Evolutionary conservation across 208 protist genomes (phyloP).

Genomic region (Angomonas ambiguus): DNA sequence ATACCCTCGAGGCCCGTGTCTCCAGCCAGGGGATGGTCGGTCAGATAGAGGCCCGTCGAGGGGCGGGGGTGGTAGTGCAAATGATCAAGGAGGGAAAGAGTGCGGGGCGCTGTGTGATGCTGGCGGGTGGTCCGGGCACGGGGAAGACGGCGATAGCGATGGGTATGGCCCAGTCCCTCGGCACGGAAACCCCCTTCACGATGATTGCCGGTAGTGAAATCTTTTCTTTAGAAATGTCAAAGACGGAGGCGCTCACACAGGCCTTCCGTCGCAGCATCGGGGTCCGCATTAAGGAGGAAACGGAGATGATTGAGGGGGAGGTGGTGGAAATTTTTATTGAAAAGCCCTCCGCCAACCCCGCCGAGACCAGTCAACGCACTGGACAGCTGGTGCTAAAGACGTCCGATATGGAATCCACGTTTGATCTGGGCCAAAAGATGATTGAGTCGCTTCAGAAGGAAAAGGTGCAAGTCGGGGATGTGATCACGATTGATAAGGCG

Average conservation of each 20-base stretch:
- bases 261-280: conserved; percentile 98
- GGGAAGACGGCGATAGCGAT: conserved; percentile 99
- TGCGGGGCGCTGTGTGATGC: conserved; percentile 98
- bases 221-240: conserved; percentile 99
- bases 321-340: conserved; percentile 99
- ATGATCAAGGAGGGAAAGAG: conserved; percentile 99
- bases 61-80: conserved; percentile 90
- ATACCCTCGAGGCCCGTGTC: conserved; percentile 93
- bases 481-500: conserved; percentile 99
- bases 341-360: conserved; percentile 91
- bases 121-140: conserved; percentile 97
- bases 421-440: conserved; percentile 99
- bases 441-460: conserved; percentile 99
- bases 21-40: conserved; percentile 98
- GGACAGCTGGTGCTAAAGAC: conserved; percentile 99
- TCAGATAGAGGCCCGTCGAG: conserved; percentile 93
- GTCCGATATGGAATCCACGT: conserved; percentile 99
- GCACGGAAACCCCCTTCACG: conserved; percentile 98
- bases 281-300: conserved; percentile 99
- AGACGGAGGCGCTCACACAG: conserved; percentile 99
- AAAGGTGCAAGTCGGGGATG: conserved; percentile 98
- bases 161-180: conserved; percentile 98
- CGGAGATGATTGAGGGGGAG: conserved; percentile 99
- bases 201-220: conserved; percentile 99
- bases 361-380: conserved; percentile 87